These are phyloP conservation scores for Auriscalpium orientale DNA, from an alignment of 768 basidiomycete species.

Conservation along the genomic window DNA sequence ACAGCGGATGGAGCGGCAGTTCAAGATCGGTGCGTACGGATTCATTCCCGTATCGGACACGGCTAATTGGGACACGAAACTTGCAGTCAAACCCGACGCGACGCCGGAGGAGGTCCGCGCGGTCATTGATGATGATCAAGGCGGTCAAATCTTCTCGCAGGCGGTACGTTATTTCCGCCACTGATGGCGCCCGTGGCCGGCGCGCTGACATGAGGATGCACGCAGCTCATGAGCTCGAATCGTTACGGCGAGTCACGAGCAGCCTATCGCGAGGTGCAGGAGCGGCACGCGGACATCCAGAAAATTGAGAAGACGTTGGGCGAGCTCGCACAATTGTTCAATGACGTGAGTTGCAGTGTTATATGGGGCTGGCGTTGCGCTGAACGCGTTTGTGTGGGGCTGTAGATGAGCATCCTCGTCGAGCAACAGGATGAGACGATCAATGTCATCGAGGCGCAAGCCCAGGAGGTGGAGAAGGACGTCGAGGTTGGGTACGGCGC, in stretches of 20 bases:
- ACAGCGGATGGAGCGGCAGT: conserved; percentile 65
- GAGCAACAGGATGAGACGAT: conserved; percentile 92
- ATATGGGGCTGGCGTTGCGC: not conserved
- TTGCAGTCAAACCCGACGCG: conserved; percentile 77
- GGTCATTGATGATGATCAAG: conserved; percentile 56
- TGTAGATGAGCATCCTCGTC: conserved; percentile 87
- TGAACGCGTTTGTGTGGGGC: not conserved
- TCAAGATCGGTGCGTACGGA: conserved; percentile 57
- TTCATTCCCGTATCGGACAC: not conserved
- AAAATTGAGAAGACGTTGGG: conserved; percentile 90
- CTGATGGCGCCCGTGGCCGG: not conserved
- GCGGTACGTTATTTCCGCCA: conserved; percentile 35
- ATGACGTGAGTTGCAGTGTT: conserved; percentile 57
- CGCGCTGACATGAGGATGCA: not conserved
- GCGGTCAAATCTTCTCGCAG: conserved; percentile 72
- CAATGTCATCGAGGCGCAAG: conserved; percentile 72
- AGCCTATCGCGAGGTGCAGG: conserved; percentile 95
- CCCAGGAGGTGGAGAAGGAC: conserved; percentile 69
- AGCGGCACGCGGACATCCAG: conserved; percentile 91
- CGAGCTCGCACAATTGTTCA: conserved; percentile 92
- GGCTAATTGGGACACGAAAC: not conserved
- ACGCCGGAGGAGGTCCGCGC: conserved; percentile 70
- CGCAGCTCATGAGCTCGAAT: conserved; percentile 79
- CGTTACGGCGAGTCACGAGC: conserved; percentile 85
- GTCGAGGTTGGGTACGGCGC: conserved; percentile 70